Evolutionary conservation across 805 yeast genomes (phyloP).

Genomic region (Millerozyma acaciae): DNA sequence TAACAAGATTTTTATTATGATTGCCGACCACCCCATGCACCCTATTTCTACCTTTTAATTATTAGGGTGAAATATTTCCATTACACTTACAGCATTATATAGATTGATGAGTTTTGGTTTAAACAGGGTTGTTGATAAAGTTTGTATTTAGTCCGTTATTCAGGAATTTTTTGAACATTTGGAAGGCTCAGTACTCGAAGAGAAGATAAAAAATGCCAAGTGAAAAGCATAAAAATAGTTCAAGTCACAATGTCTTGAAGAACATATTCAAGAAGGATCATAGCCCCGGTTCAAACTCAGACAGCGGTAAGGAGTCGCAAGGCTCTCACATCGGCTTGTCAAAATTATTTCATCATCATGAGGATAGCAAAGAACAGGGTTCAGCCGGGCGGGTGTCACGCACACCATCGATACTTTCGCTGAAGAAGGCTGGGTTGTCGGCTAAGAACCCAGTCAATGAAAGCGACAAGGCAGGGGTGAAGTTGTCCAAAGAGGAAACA

Average conservation of each 20-base stretch:
- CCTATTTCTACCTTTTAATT: too few relatives aligned
- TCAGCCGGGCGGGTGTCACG: conserved; percentile 8
- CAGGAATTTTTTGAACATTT: too few relatives aligned
- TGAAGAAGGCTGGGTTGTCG: conserved; percentile 14
- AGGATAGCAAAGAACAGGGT: conserved; percentile 4
- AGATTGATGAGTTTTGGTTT: too few relatives aligned
- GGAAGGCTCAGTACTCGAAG: too few relatives aligned
- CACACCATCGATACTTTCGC: conserved; percentile 16
- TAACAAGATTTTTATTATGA: too few relatives aligned
- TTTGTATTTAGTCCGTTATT: too few relatives aligned
- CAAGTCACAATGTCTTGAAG: conserved; percentile 17
- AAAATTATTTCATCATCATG: conserved; percentile 19
- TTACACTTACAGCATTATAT: too few relatives aligned
- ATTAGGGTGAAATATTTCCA: too few relatives aligned
- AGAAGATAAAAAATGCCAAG: conserved; percentile 2
- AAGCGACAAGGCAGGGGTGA: conserved; percentile 11
- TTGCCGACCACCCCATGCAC: too few relatives aligned
- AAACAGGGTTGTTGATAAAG: too few relatives aligned
- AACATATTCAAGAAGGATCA: conserved; percentile 19
- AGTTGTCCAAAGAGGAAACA: conserved; percentile 32
- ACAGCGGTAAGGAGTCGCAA: conserved; percentile 7
- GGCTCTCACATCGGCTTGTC: conserved; percentile 14
- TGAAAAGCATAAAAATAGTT: background rate
- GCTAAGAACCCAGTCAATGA: conserved; percentile 3
- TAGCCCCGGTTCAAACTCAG: conserved; percentile 8